Evolutionary conservation across 176 grass and related monocot species (phyloP).

Genomic region (Rhynchospora tenuis): DNA sequence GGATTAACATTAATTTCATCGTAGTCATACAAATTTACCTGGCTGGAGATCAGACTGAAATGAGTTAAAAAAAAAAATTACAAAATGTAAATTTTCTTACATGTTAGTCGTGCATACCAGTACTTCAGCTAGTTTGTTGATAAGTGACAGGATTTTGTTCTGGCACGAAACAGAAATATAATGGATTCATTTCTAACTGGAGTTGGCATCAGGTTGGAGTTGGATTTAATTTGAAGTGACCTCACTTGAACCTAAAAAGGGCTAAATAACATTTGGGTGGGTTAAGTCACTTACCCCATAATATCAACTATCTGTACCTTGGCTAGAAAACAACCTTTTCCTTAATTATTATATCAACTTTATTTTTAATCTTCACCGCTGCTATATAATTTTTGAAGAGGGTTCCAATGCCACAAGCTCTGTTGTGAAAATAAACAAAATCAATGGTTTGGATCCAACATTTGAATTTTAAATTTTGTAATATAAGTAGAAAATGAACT

Average conservation of each 20-base stretch:
- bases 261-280: not conserved
- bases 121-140: not conserved
- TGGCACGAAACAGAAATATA: not conserved
- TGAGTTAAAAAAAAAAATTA: not conserved
- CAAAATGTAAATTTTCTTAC: not conserved
- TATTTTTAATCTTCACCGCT: not conserved
- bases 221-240: not conserved
- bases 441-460: too few relatives aligned
- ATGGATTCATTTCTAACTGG: not conserved
- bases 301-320: not conserved
- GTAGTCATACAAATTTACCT: not conserved
- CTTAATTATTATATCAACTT: not conserved
- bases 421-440: too few relatives aligned
- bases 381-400: not conserved
- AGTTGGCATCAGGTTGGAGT: not conserved
- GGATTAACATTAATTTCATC: not conserved
- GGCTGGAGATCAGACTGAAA: not conserved
- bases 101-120: not conserved
- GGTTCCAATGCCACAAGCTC: too few relatives aligned
- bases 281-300: conserved; percentile 4
- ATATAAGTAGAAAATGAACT: too few relatives aligned
- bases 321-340: not conserved
- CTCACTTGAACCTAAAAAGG: not conserved
- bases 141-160: not conserved
- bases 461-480: too few relatives aligned